Conservation (phyloP, 2,329 filamentous ascomycete species). For the Biscogniauxia sp. region DNA sequence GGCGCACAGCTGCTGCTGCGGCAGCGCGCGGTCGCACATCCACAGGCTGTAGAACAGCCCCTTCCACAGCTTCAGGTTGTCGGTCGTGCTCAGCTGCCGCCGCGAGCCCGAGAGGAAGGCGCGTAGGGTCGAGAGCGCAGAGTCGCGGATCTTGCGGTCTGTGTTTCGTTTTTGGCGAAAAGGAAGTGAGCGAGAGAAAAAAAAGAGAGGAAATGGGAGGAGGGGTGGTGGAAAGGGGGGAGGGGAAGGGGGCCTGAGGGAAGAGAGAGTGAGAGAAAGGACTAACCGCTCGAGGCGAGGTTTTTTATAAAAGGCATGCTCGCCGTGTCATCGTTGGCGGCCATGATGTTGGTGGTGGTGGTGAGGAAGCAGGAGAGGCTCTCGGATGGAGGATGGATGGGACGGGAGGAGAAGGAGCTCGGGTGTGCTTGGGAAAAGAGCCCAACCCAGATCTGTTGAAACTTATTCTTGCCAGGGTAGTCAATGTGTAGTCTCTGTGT, state of each 20-base stretch:
- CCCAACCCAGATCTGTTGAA: too few species aligned
- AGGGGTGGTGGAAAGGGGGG: neutral
- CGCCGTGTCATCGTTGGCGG: slow-evolving; percentile 40
- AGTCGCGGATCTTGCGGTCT: slow-evolving; percentile 78
- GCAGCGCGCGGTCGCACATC: slow-evolving; percentile 88
- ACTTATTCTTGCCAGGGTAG: too few species aligned
- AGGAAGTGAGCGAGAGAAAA: too few species aligned
- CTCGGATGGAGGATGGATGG: neutral
- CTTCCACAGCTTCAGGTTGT: slow-evolving; percentile 89
- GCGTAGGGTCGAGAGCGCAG: slow-evolving; percentile 73
- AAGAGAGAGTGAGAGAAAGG: slow-evolving; percentile 4
- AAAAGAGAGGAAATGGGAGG: too few species aligned
- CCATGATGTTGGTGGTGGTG: slow-evolving; percentile 16
- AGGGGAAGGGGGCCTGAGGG: neutral
- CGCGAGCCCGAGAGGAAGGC: slow-evolving; percentile 65
- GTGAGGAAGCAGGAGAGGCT: neutral
- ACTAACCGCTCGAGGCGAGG: slow-evolving; percentile 77
- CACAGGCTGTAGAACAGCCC: slow-evolving; percentile 91
- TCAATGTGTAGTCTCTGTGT: too few species aligned
- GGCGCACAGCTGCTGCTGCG: slow-evolving; percentile 78
- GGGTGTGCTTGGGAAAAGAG: too few species aligned
- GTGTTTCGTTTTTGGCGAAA: too few species aligned
- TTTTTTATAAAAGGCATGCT: slow-evolving; percentile 76
- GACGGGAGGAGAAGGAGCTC: too few species aligned
- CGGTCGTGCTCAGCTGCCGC: slow-evolving; percentile 60